These are phyloP conservation scores for Raphanus hybrid DNA, from an alignment of 441 rosid species.

Conservation along the genomic window DNA sequence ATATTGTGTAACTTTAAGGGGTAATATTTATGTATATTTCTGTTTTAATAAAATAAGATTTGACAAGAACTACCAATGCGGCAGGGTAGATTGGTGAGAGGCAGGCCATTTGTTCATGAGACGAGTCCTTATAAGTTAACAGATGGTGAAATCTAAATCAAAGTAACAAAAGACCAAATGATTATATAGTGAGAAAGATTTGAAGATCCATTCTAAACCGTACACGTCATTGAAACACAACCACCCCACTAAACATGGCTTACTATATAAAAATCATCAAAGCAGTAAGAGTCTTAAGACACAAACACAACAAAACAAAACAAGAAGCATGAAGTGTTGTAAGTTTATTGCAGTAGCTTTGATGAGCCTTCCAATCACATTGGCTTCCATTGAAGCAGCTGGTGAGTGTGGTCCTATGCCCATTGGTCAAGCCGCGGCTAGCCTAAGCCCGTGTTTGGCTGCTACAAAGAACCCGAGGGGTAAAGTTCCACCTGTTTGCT, in stretches of 20 bases:
- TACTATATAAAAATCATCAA: constrained; percentile 34
- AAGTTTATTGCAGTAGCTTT: constrained; percentile 38
- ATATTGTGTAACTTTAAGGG: too few species aligned
- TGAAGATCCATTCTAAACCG: not conserved
- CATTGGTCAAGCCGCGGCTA: constrained; percentile 64
- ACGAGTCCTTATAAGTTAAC: constrained; percentile 56
- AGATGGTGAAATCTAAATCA: constrained; percentile 42
- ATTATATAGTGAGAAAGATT: constrained; percentile 3
- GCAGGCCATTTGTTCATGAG: constrained; percentile 51
- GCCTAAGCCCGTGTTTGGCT: constrained; percentile 71
- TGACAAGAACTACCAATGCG: not conserved
- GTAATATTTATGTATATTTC: too few species aligned
- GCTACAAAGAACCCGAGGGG: constrained; percentile 62
- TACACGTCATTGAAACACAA: constrained; percentile 39
- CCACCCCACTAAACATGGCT: constrained; percentile 39
- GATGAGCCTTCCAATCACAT: constrained; percentile 42
- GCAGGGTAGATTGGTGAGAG: constrained; percentile 73
- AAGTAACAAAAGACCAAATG: constrained; percentile 24
- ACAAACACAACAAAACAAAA: not conserved
- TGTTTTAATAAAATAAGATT: too few species aligned
- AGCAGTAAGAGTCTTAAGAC: constrained; percentile 9
- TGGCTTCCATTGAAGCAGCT: constrained; percentile 44
- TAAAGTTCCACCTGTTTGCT: constrained; percentile 64
- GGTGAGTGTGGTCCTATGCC: constrained; percentile 80
- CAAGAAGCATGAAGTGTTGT: constrained; percentile 38